These are phyloP conservation scores for Penicillium turbatum DNA, from an alignment of 495 filamentous ascomycete species.

Conservation along the genomic window DNA sequence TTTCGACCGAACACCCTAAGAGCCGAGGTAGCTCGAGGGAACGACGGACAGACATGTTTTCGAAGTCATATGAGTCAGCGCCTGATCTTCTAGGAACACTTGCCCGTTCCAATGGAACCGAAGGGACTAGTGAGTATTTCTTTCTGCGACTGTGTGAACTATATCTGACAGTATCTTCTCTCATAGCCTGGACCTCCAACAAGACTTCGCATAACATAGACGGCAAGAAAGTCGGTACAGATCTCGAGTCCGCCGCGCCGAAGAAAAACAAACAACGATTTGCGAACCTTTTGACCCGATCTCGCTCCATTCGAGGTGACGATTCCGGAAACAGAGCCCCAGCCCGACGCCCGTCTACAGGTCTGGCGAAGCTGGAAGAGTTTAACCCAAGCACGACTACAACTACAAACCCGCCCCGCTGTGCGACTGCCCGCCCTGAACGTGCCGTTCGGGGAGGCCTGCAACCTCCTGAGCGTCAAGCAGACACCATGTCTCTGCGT, in stretches of 20 bases:
- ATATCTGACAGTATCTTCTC: conserved; percentile 11
- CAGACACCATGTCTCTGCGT: conserved; percentile 33
- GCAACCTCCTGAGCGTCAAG: conserved; percentile 48
- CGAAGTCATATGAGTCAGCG: conserved; percentile 39
- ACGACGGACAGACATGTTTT: conserved; percentile 30
- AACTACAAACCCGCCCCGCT: conserved; percentile 39
- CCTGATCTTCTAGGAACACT: conserved; percentile 39
- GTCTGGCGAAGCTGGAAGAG: conserved; percentile 41
- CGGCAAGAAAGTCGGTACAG: conserved; percentile 28
- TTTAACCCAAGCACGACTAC: conserved; percentile 27
- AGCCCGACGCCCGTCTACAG: conserved; percentile 42
- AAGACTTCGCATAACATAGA: conserved; percentile 24
- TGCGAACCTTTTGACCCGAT: conserved; percentile 57
- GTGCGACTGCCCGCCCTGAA: conserved; percentile 58
- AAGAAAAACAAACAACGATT: conserved; percentile 51
- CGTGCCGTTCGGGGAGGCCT: conserved; percentile 43
- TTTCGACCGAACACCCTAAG: conserved; percentile 39
- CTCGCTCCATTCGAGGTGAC: conserved; percentile 60
- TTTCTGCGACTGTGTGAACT: neutral
- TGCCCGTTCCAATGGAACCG: conserved; percentile 26
- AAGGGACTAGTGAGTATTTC: conserved; percentile 28
- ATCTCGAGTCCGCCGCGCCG: conserved; percentile 24
- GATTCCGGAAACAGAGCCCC: conserved; percentile 36
- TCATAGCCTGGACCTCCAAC: conserved; percentile 18
- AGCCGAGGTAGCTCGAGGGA: conserved; percentile 45